Evolutionary conservation across 2,329 filamentous ascomycete genomes (phyloP), one percentile per base, ranked within the genome.

Genomic region (Pyrenochaeta sp.): DNA sequence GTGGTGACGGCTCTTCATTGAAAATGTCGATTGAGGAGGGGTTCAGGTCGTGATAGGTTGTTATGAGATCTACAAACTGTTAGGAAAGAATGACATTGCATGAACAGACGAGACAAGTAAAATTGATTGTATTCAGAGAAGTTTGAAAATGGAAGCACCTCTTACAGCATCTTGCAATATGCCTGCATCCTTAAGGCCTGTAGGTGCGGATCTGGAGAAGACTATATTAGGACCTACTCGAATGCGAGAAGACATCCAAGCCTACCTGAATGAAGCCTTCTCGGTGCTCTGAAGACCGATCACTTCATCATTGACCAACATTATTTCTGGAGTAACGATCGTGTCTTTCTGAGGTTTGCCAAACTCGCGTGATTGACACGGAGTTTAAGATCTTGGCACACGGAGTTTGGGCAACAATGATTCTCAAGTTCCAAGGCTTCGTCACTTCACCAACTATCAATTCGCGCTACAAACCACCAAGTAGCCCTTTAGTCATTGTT

Each of bases 41-140:
- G 68, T 94, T 94, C 49, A 93, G 83, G 61, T 92, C 90, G 67
- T 89, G 85, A 75, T 90, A 93, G n/a, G 82, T 85, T 10, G 78
- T 81, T 58, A 94, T 83, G 18, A 92, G 82, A 12, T 72, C 71
- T 74, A 17, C 23, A 21, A 14, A 17, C 27, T 18, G 35, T 47
- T 17, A 39, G 21, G 42, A 27, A 31, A 33, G 6, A 11, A 45
- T 18, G 39, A 11, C 36, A 23, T 2, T 18, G 12, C 44, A 37
- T 17, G 17, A 45, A 15, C 18, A 29, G 20, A 10, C 7, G 1
- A 32, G 5, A 17, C 21, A 6, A 39, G n/a, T n/a, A 15, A 32
- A 49, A 18, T 42, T 12, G 35, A 40, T 20, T 23, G 17, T 21
- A 55, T 17, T 31, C 10, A 41, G 10, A 39, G 36, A 31, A 43